These are phyloP conservation scores for Sporothrix mexicana DNA, from an alignment of 2,329 filamentous ascomycete species.

Conservation along the genomic window DNA sequence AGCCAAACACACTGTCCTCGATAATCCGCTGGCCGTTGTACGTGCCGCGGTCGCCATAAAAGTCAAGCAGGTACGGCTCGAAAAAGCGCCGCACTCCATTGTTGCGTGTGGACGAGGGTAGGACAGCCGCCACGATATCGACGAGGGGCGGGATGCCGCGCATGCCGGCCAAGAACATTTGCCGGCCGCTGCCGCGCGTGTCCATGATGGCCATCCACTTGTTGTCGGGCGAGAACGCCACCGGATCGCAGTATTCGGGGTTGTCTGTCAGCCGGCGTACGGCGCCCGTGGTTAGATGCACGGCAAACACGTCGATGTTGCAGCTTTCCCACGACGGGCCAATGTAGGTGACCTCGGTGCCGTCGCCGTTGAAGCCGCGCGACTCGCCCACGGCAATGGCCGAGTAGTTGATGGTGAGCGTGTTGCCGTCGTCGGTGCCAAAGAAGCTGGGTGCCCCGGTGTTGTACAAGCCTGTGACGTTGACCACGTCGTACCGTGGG, in stretches of 20 bases:
- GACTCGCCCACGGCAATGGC: conserved; percentile 50
- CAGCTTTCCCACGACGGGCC: conserved; percentile 49
- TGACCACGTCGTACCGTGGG: conserved; percentile 49
- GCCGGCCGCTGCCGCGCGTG: conserved; percentile 50
- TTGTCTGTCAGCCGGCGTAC: conserved; percentile 52
- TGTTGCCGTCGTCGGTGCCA: conserved; percentile 1
- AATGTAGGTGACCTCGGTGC: conserved; percentile 51
- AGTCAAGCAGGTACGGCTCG: conserved; percentile 52
- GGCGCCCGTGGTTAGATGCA: conserved; percentile 48
- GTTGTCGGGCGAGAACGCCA: conserved; percentile 51
- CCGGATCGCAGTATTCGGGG: conserved; percentile 52
- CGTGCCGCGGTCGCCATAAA: conserved; percentile 50
- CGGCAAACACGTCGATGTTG: conserved; percentile 54
- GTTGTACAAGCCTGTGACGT: conserved; percentile 47
- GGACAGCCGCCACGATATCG: conserved; percentile 46
- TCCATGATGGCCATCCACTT: conserved; percentile 53
- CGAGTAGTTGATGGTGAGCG: conserved; percentile 40
- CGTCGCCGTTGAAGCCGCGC: conserved; percentile 52
- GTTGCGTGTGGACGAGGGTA: conserved; percentile 50
- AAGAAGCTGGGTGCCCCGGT: conserved; percentile 33
- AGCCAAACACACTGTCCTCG: not conserved
- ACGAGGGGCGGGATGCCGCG: conserved; percentile 51
- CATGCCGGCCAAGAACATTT: conserved; percentile 51
- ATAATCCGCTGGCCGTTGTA: conserved; percentile 54
- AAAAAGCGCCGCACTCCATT: conserved; percentile 55